Evolutionary conservation across 2,329 filamentous ascomycete species (phyloP), one percentile per base, ranked within the genome.

Genomic region (Penicillium psychrosexuale): DNA sequence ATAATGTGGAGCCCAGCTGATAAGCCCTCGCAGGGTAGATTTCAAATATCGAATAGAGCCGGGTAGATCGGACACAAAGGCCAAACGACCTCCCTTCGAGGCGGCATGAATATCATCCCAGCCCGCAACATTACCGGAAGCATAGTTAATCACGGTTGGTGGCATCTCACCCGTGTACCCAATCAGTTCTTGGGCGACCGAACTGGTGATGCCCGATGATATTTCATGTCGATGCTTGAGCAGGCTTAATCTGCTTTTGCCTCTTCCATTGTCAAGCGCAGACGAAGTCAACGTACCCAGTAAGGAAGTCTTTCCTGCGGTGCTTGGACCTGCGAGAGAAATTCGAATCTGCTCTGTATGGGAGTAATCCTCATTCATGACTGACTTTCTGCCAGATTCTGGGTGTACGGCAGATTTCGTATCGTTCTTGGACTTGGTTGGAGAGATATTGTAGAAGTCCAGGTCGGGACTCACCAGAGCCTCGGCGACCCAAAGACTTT

Each of bases 1-100:
- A 87, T 94, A 99, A 69, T 97, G 91, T 8, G 94, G 94, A 36
- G 90, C 89, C 92, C 94, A 97, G 43, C 92, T 94, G 60, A 99
- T 82, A n/a, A 99, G 79, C 0, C 92, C 91, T 56, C 93, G 84
- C 50, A 97, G 79, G 2, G 91, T 93, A 6, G 93, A 97, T 53
- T 94, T 86, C 45, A 91, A 84, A 72, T 94, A 99, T 42, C 91
- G 85, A 36, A 92, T 88, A 61, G 96, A 90, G 0, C 94, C 94
- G 15, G 93, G 93, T 43, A 93, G 95, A 72, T 99, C 94, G 0
- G 91, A 90, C 7, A 97, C 79, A 62, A 97, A 92, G 5, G 94
- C 90, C 3, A 99, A 75, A 19, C 92, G 86, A 15, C 69, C 71
- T 3, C 87, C 90, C 55, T 87, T 84, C 0, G 90, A 84, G 46